Conservation (phyloP, 1,284 basidiomycete genomes). For the Trametes sp. region DNA sequence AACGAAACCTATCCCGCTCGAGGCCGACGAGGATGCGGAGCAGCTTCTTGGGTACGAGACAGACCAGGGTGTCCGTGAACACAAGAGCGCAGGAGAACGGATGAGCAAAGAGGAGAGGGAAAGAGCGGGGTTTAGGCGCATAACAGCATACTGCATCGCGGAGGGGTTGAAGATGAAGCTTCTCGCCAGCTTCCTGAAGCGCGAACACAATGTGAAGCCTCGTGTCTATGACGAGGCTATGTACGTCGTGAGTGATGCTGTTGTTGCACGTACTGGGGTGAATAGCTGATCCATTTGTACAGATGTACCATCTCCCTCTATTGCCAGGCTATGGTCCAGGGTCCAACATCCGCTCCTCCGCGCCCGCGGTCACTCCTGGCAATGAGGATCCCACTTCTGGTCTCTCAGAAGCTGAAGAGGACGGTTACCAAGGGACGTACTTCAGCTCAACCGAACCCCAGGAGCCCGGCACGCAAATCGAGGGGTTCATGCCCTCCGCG, state of each 20-base stretch:
- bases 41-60: slow-evolving; percentile 69
- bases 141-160: slow-evolving; percentile 90
- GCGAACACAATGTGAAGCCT: slow-evolving; percentile 92
- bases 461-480: slow-evolving; percentile 36
- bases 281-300: not conserved
- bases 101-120: slow-evolving; percentile 83
- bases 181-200: slow-evolving; percentile 83
- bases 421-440: slow-evolving; percentile 88
- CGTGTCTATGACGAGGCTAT: slow-evolving; percentile 93
- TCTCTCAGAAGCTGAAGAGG: slow-evolving; percentile 89
- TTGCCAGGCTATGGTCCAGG: slow-evolving; percentile 91
- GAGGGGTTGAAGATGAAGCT: slow-evolving; percentile 85
- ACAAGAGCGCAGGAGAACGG: slow-evolving; percentile 82
- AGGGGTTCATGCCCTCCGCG: slow-evolving; percentile 63
- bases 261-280: not conserved
- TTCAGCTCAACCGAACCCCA: slow-evolving; percentile 59
- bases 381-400: slow-evolving; percentile 67
- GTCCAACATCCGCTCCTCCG: slow-evolving; percentile 86
- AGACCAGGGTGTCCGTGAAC: slow-evolving; percentile 68
- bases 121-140: slow-evolving; percentile 75
- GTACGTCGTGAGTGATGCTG: slow-evolving; percentile 76
- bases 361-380: slow-evolving; percentile 60
- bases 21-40: slow-evolving; percentile 59
- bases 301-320: slow-evolving; percentile 93
- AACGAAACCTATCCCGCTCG: slow-evolving; percentile 75